A percentile compares a stretch with the other conserved stretches of the same genome.
Conservation (phyloP, 768 basidiomycete genomes). For the Podaxis sp. region DNA sequence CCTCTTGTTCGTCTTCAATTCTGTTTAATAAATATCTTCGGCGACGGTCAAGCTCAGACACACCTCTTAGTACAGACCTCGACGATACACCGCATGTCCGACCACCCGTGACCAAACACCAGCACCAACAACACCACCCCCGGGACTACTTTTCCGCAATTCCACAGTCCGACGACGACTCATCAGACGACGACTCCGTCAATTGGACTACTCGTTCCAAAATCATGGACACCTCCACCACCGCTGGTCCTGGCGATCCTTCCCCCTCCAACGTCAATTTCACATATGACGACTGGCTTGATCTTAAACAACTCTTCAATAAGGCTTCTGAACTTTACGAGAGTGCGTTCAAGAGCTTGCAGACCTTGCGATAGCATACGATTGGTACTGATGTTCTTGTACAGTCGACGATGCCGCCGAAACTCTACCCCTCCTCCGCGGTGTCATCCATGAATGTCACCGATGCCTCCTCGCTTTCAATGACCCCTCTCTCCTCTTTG, state of each 20-base stretch:
- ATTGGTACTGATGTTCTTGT: background rate
- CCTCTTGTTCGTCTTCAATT: constrained; percentile 11
- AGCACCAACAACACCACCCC: constrained; percentile 19
- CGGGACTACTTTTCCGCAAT: constrained; percentile 33
- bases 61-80: constrained; percentile 15
- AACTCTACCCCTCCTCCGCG: constrained; percentile 55
- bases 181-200: constrained; percentile 21
- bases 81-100: constrained; percentile 6
- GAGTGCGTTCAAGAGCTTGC: constrained; percentile 33
- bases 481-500: constrained; percentile 55
- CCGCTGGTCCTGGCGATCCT: constrained; percentile 23
- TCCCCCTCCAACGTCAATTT: constrained; percentile 6
- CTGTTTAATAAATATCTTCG: background rate
- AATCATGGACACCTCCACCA: constrained; percentile 41
- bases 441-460: constrained; percentile 66
- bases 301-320: constrained; percentile 61
- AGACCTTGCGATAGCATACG: background rate
- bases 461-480: constrained; percentile 53
- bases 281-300: constrained; percentile 56
- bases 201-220: constrained; percentile 31
- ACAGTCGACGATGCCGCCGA: constrained; percentile 45
- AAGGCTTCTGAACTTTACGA: constrained; percentile 59
- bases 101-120: constrained; percentile 16
- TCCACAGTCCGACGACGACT: constrained; percentile 19
- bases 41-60: constrained; percentile 10